These are phyloP conservation scores for Przewalskia tangutica DNA, from an alignment of 257 asterid genomes.

Conservation along the genomic window DNA sequence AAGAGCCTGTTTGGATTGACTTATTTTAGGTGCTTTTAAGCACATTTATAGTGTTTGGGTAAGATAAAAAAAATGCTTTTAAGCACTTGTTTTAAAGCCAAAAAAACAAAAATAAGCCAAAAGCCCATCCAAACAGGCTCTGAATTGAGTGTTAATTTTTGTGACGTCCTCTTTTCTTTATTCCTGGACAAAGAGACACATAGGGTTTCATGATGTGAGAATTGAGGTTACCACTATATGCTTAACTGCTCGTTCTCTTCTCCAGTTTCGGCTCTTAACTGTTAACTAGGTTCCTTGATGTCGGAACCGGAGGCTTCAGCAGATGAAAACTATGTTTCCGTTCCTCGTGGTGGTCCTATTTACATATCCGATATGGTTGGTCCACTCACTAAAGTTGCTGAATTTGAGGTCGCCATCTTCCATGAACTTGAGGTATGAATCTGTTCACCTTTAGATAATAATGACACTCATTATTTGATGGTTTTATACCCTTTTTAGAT, in stretches of 20 bases:
- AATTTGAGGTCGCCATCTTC: conserved; percentile 41
- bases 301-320: conserved; percentile 23
- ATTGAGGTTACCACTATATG: background rate
- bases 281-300: background rate
- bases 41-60: too few relatives aligned
- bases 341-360: conserved; percentile 84
- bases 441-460: background rate
- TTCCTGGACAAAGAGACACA: background rate
- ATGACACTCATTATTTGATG: background rate
- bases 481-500: background rate
- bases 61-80: too few relatives aligned
- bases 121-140: too few relatives aligned
- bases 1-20: too few relatives aligned
- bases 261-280: background rate
- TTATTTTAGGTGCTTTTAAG: too few relatives aligned
- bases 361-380: conserved; percentile 51
- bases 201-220: background rate
- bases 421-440: conserved; percentile 53
- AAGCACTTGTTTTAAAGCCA: too few relatives aligned
- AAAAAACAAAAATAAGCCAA: too few relatives aligned
- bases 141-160: background rate
- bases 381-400: conserved; percentile 49
- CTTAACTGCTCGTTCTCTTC: background rate
- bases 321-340: conserved; percentile 38
- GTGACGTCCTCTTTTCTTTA: background rate